Percentiles rank a stretch among this genome's conserved stretches.
These are phyloP conservation scores for Aspergillus sclerotioniger DNA, from an alignment of 495 filamentous ascomycete species.

Conservation along the genomic window DNA sequence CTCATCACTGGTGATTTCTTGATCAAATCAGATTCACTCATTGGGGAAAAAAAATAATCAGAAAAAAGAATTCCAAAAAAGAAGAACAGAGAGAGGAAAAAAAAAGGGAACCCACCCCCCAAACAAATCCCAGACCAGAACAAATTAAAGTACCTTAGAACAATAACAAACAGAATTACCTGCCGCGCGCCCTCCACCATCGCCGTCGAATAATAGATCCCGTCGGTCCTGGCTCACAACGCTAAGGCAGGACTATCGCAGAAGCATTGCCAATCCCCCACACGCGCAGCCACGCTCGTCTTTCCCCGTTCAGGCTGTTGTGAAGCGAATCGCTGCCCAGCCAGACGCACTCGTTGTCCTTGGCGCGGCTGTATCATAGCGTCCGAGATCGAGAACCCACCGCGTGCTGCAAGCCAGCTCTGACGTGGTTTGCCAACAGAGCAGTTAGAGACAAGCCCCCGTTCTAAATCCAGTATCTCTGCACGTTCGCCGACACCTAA, in stretches of 20 bases:
- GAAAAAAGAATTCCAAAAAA: slow-evolving; percentile 4
- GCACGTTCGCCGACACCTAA: slow-evolving; percentile 37
- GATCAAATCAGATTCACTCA: slow-evolving; percentile 19
- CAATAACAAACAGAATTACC: slow-evolving; percentile 11
- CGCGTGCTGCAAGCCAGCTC: slow-evolving; percentile 34
- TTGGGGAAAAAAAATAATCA: slow-evolving; percentile 6
- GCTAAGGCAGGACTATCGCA: slow-evolving; percentile 33
- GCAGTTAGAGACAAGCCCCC: slow-evolving; percentile 30
- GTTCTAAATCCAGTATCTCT: slow-evolving; percentile 31
- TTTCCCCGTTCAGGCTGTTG: slow-evolving; percentile 37
- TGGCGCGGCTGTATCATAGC: slow-evolving; percentile 30
- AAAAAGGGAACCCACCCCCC: slow-evolving; percentile 1
- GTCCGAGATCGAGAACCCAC: slow-evolving; percentile 26
- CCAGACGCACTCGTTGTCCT: slow-evolving; percentile 28
- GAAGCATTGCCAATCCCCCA: slow-evolving; percentile 41
- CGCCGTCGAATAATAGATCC: slow-evolving; percentile 18
- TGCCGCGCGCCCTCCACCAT: slow-evolving; percentile 26
- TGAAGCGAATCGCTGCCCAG: slow-evolving; percentile 49
- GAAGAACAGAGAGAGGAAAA: slow-evolving; percentile 11
- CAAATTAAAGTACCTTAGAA: neutral
- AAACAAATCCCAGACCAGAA: neutral
- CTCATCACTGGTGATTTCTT: slow-evolving; percentile 17
- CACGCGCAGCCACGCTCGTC: slow-evolving; percentile 27
- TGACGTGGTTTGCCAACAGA: slow-evolving; percentile 54
- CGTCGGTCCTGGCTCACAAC: slow-evolving; percentile 30